phyloP scores from a whole-genome alignment of 148 eudicot genomes.

The Euryodendron excelsum region DNA sequence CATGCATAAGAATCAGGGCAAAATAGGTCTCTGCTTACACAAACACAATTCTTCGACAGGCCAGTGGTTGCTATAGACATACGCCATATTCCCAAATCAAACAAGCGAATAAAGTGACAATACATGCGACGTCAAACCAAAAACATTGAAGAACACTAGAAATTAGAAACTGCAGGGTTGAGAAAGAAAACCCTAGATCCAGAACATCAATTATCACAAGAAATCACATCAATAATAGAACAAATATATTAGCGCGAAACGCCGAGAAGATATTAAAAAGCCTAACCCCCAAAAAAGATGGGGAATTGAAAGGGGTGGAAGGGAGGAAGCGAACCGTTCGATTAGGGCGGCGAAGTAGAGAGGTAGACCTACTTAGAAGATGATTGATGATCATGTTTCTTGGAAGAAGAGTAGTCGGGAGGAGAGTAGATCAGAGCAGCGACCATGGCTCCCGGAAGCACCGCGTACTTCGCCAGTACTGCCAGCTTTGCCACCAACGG shows the following conservation, averaged over 20 bases:
- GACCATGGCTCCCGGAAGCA: conserved; percentile 47
- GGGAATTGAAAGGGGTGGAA: not conserved
- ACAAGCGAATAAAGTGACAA: not conserved
- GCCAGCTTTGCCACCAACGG: conserved; percentile 50
- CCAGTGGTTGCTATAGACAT: too few species aligned
- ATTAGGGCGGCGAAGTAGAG: not conserved
- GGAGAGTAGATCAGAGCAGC: conserved; percentile 45
- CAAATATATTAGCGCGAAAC: not conserved
- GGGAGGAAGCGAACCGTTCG: not conserved
- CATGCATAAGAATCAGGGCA: not conserved
- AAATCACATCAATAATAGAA: not conserved
- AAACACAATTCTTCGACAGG: too few species aligned
- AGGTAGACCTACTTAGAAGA: not conserved
- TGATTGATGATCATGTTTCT: conserved; percentile 15
- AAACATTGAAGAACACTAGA: not conserved
- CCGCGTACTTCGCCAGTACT: conserved; percentile 32
- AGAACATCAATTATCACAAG: not conserved
- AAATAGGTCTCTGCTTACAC: not conserved
- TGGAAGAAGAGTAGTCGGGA: conserved; percentile 34
- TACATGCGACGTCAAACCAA: not conserved
- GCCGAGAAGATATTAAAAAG: not conserved
- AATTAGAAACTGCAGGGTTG: too few species aligned
- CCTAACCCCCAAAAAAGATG: not conserved
- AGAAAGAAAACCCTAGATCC: conserved; percentile 4
- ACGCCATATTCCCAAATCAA: not conserved